Evolutionary conservation across 2,329 filamentous ascomycete species (phyloP), one percentile per base, ranked within the genome.

Genomic region (Delphinella strobiligena): DNA sequence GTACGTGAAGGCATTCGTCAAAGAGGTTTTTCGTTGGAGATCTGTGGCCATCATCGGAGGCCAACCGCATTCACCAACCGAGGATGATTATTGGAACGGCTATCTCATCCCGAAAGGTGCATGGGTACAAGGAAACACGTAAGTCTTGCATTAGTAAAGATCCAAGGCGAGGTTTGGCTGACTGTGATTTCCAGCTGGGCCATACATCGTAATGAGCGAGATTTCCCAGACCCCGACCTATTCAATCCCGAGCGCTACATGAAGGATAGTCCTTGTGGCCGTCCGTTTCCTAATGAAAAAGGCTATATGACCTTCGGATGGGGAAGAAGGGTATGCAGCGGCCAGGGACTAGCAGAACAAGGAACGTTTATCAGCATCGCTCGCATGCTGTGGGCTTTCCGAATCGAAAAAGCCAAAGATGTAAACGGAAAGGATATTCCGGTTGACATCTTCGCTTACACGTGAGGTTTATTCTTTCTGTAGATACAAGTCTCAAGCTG

Each of bases 41-140:
- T 80, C 76, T 1, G 81, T 86, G 17, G 80, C 86, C 43, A 80
- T 82, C 3, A 79, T 89, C 47, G 83, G 77, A 47, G 67, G 88
- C 1, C 82, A 82, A 0, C 68, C 51, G 10, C 51, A 54, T 38
- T 47, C 51, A 8, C 49, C 49, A 3, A 40, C 48, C 16, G 29
- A 46, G 36, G 53, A 55, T 31, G 51, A 55, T 29, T 36, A 39
- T 14, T 55, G 44, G 34, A 49, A 49, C 18, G 51, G 51, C 32
- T 53, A 50, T 39, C 22, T 38, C 17, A 53, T 55, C 15, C 51
- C 51, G 5, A 49, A 47, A 33, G 44, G 48, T 22, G 47, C 46
- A 5, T 47, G 49, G 49, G 47, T 42, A 9, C 42, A 46, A 34
- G 48, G 48, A 2, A 51, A 51, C 22, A 45, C 31, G 17, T 33